Evolutionary conservation across 169 alveolate genomes (phyloP).

Genomic region (Plasmodium vivax): DNA sequence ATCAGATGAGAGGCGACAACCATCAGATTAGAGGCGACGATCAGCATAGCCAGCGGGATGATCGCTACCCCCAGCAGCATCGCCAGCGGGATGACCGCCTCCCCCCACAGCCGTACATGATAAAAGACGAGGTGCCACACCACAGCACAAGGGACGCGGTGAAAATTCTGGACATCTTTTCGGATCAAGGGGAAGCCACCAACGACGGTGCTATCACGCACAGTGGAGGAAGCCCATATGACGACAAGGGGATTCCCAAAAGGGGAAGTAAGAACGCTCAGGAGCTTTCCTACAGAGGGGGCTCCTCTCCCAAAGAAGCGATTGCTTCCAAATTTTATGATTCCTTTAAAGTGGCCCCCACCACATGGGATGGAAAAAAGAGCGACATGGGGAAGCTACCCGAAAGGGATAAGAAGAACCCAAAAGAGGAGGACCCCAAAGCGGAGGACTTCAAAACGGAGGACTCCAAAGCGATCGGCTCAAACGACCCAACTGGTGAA

Average conservation of each 20-base stretch:
- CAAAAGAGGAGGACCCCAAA: background rate
- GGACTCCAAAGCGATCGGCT: background rate
- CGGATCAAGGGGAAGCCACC: background rate
- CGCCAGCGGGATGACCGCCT: background rate
- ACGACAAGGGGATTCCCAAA: background rate
- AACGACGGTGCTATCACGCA: background rate
- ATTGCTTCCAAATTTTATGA: background rate
- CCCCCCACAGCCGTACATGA: background rate
- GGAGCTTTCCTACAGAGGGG: background rate
- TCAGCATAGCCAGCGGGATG: background rate
- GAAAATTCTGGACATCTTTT: constrained; percentile 1
- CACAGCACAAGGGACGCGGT: background rate
- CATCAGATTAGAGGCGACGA: background rate
- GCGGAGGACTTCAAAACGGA: background rate
- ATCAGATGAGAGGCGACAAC: background rate
- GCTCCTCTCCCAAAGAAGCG: background rate
- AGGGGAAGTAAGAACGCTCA: background rate
- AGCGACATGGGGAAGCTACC: background rate
- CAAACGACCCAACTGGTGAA: background rate
- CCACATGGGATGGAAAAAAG: background rate
- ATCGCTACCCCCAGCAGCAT: background rate
- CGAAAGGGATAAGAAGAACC: background rate
- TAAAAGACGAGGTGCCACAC: constrained; percentile 6
- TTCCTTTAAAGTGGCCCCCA: background rate
- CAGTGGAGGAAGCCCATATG: background rate